Base-by-base conservation (phyloP, 2,329 filamentous ascomycete species). In the Colletotrichum spaethianum region DNA sequence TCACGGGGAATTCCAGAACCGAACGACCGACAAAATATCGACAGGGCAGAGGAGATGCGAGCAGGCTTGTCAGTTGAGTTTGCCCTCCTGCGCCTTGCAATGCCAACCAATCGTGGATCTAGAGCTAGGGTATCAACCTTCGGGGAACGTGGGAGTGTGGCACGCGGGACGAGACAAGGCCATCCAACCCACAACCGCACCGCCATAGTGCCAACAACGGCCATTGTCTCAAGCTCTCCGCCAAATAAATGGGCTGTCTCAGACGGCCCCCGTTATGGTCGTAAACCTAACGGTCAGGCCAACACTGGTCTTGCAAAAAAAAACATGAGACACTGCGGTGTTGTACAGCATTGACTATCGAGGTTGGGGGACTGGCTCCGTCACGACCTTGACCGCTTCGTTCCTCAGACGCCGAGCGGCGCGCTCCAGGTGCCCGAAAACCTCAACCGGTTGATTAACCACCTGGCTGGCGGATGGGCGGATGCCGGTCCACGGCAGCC, bases 1-100 rank as follows among this genome's bases (percentile, higher is more conserved):
- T 59, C n/a, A 72, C 69, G 69, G 69, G 65, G 57, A 72, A 68
- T 72, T 72, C 64, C 69, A 72, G 69, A 68, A 62, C 64, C 44
- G 64, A 71, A 42, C 52, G 57, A 52, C 69, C 64, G 69, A 72
- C 69, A 59, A 26, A 71, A 67, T 71, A 68, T 71, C 69, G 69
- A 67, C 69, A 68, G 57, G 69, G 69, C 69, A 67, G 64, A 71
- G 36, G 33, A 56, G 42, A 52, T 31, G 57, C 9, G 42, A 61
- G 42, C 64, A 57, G 52, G 64, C 64, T 52, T 59, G 64, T 62
- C 40, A 67, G 8, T 67, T 63, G 40, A 63, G 50, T 63, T 68
- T 63, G 40, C 50, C 50, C 42, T 68, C 57, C 50, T 72, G 64
- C 57, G 52, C 36, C 36, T 52, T 42, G 42, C 42, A 60, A 20